These are phyloP conservation scores for Sclerotinia trifoliorum DNA, from an alignment of 2,329 filamentous ascomycete genomes.

Conservation along the genomic window DNA sequence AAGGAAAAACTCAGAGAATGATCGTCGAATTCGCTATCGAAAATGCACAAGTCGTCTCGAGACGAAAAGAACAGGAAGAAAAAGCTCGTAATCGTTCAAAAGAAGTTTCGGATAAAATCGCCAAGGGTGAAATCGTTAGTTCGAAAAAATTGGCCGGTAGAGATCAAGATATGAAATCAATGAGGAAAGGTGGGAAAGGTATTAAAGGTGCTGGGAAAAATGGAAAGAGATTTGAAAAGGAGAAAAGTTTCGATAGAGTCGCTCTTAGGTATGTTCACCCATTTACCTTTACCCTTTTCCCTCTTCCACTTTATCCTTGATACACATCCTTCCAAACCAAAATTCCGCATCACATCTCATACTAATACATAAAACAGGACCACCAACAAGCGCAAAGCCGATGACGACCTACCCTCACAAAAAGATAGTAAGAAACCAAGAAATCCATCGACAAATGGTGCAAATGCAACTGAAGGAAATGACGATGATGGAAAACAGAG, in stretches of 20 bases:
- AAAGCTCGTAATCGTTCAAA: slow-evolving; percentile 48
- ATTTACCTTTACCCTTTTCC: not conserved
- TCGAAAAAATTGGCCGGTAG: slow-evolving; percentile 39
- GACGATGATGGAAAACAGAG: slow-evolving; percentile 55
- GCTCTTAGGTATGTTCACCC: slow-evolving; percentile 18
- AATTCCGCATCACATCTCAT: not conserved
- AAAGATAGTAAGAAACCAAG: slow-evolving; percentile 22
- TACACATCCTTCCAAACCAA: too few relatives aligned
- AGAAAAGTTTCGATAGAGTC: slow-evolving; percentile 33
- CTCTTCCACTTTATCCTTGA: too few relatives aligned
- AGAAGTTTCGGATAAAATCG: slow-evolving; percentile 40
- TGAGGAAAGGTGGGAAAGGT: slow-evolving; percentile 40
- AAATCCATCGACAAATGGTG: slow-evolving; percentile 23
- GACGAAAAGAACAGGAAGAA: slow-evolving; percentile 65
- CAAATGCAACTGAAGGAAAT: slow-evolving; percentile 30
- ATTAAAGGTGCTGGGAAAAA: slow-evolving; percentile 28
- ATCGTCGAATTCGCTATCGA: slow-evolving; percentile 98
- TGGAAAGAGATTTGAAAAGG: slow-evolving; percentile 25
- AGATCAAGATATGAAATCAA: slow-evolving; percentile 40
- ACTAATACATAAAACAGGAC: slow-evolving; percentile 8
- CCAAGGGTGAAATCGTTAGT: slow-evolving; percentile 35
- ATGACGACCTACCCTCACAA: slow-evolving; percentile 13
- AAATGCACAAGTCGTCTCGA: slow-evolving; percentile 90
- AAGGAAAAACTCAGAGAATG: slow-evolving; percentile 81
- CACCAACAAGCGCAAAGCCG: slow-evolving; percentile 25